A percentile compares a stretch with the other conserved stretches of the same genome.
These are phyloP conservation scores for Macrolepiota dolichaula DNA, from an alignment of 768 basidiomycete genomes.

Conservation along the genomic window DNA sequence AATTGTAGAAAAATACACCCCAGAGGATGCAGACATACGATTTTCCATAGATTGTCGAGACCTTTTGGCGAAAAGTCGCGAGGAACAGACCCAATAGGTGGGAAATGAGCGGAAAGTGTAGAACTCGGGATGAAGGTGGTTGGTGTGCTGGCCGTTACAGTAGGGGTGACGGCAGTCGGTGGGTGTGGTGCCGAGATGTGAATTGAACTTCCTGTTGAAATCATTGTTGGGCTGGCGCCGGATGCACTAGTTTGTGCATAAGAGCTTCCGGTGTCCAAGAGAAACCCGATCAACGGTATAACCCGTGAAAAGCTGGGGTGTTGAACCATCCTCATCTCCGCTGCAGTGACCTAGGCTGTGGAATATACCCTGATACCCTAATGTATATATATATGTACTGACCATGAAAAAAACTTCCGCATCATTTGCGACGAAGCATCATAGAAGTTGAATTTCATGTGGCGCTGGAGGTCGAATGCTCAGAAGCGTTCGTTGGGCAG, in stretches of 20 bases:
- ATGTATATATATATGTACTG: background rate
- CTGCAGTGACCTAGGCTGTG: background rate
- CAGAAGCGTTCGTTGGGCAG: no score
- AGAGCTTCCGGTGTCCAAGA: no score
- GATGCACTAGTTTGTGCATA: no score
- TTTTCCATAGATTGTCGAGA: conserved; percentile 37
- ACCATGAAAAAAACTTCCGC: background rate
- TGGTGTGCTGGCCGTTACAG: conserved; percentile 6
- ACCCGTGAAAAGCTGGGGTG: background rate
- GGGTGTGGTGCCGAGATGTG: conserved; percentile 1
- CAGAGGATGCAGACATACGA: conserved; percentile 24
- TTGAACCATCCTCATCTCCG: background rate
- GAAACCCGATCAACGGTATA: no score
- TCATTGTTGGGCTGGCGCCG: no score
- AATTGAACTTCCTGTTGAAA: no score
- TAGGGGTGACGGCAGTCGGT: conserved; percentile 7
- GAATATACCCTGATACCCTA: background rate
- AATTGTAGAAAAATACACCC: background rate
- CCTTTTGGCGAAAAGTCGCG: conserved; percentile 37
- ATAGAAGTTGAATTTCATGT: background rate
- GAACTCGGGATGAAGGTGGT: background rate
- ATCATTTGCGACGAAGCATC: background rate
- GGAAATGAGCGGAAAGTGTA: conserved; percentile 24
- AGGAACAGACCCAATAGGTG: conserved; percentile 36
- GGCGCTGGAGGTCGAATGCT: background rate